Base-by-base conservation (phyloP, 129 eudicot species). In the Pulicaria dysenterica region DNA sequence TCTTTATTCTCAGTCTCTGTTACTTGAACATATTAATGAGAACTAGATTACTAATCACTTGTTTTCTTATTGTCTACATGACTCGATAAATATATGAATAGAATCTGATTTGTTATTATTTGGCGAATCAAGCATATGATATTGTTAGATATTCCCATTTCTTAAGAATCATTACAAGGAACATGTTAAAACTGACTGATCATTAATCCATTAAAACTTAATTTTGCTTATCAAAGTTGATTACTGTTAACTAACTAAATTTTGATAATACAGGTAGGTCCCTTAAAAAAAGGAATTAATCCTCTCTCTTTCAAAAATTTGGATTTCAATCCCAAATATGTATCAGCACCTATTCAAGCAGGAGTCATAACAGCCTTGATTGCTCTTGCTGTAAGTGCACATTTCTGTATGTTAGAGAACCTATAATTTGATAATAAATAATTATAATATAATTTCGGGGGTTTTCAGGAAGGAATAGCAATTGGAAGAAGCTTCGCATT, bases 401-500 rank as follows among this genome's bases (percentile, higher is more conserved):
- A 50, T 12, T 19, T 73, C 3, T 19, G 31, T 42, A 3, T 41
- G 19, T n/a, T 43, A 14, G 15, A 8, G 11, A 44, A 34, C 70
- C 5, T 67, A 16, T 53, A 4, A 67, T 48, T 36, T 47, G 5
- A 7, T 41, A 7, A 62, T n/a, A 39, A 43, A 42, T 43, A 3
- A 19, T 64, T 1, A 44, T 44, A 15, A 39, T 10, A 31, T 8
- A 49, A 5, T 14, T 66, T n/a, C n/a, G 43, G 15, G 13, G 49
- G 42, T 19, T 49, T 70, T 46, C 76, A 94, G 96, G 97, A 95
- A 88, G 99, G 99, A 53, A 91, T 90, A 72, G 96, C 99, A 17
- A 91, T 95, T 11, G 99, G 97, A 61, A 85, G 99, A 84, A 95
- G 96, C 73, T 95, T 95, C 71, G 99, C 97, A 3, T 76, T 95